phyloP scores from a whole-genome alignment of 768 basidiomycete species.

The Kwoniella europaea region DNA sequence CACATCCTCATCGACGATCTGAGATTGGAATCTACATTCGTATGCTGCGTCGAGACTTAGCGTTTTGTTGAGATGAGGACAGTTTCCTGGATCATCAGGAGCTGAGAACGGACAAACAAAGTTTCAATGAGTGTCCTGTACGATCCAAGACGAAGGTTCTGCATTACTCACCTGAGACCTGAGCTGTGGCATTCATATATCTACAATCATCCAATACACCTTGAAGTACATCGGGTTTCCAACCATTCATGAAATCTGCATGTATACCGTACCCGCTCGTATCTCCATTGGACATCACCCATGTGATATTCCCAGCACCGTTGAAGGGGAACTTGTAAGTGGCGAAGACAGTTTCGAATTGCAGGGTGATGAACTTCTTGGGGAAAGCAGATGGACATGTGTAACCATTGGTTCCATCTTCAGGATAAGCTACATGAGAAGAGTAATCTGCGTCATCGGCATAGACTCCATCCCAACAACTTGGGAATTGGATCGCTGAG shows the following conservation, averaged over 20 bases:
- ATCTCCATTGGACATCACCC: conserved; percentile 32
- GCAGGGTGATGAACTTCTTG: conserved; percentile 36
- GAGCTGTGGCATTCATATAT: conserved; percentile 33
- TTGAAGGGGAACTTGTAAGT: conserved; percentile 28
- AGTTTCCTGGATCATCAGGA: conserved; percentile 32
- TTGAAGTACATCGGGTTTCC: conserved; percentile 30
- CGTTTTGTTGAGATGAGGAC: conserved; percentile 27
- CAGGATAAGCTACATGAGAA: conserved; percentile 31
- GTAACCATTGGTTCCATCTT: conserved; percentile 32
- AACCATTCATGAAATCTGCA: conserved; percentile 38
- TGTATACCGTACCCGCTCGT: conserved; percentile 33
- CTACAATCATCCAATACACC: conserved; percentile 34
- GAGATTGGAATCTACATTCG: conserved; percentile 23
- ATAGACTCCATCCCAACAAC: conserved; percentile 38
- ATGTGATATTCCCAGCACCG: conserved; percentile 28
- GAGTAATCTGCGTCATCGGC: conserved; percentile 34
- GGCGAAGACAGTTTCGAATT: conserved; percentile 33
- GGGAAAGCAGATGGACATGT: conserved; percentile 33
- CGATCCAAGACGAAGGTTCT: not conserved
- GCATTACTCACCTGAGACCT: conserved; percentile 10
- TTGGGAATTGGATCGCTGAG: conserved; percentile 27
- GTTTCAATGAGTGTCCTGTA: too few species aligned
- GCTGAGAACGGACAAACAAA: not conserved
- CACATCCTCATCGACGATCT: conserved; percentile 32
- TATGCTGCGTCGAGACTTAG: conserved; percentile 21